phyloP scores from a whole-genome alignment of 2,329 filamentous ascomycete genomes.

The Daldinia sp. region DNA sequence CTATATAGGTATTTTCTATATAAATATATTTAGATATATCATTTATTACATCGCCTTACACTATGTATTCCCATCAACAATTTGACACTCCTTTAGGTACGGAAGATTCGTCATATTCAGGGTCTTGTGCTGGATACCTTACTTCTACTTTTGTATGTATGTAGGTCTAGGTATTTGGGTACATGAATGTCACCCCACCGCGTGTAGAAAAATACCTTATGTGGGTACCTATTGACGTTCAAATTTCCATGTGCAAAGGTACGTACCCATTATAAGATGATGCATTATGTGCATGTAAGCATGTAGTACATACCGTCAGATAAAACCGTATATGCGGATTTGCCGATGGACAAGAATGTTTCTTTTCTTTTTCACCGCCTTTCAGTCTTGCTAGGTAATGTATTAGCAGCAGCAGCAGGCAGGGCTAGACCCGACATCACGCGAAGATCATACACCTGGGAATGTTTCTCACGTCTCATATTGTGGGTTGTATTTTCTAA shows the following conservation, averaged over 20 bases:
- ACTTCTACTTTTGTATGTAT: background rate
- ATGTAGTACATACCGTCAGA: background rate
- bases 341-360: background rate
- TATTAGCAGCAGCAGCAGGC: too few species aligned
- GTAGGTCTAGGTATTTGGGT: background rate
- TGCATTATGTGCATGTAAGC: too few species aligned
- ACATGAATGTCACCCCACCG: conserved; percentile 20
- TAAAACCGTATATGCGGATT: background rate
- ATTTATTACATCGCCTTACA: too few species aligned
- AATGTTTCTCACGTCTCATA: too few species aligned
- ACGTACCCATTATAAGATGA: too few species aligned
- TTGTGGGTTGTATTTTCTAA: too few species aligned
- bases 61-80: too few species aligned
- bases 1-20: too few species aligned
- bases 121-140: background rate
- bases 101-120: background rate
- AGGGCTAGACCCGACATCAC: background rate
- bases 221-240: too few species aligned
- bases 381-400: too few species aligned
- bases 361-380: conserved; percentile 25
- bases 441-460: background rate
- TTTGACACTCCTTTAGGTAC: background rate
- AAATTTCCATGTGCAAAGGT: too few species aligned
- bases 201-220: conserved; percentile 20
- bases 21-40: too few species aligned